phyloP scores from a whole-genome alignment of 345 rosid species.

The Turnera subulata region DNA sequence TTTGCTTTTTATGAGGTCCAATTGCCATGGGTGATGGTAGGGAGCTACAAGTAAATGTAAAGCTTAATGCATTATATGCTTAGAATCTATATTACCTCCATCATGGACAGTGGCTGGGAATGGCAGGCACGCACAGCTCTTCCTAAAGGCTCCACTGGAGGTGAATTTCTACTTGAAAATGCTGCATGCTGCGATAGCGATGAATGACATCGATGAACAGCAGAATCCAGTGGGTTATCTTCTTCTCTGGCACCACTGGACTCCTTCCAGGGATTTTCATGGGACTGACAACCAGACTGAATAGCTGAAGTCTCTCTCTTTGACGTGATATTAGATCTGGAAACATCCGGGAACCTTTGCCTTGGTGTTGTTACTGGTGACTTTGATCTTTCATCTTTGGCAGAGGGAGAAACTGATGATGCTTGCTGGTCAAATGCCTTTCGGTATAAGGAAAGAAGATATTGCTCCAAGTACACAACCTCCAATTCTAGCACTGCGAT shows the following conservation, averaged over 20 bases:
- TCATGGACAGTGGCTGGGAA: conserved; percentile 75
- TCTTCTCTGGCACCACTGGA: conserved; percentile 28
- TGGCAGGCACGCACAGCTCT: conserved; percentile 68
- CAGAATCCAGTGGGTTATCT: conserved; percentile 43
- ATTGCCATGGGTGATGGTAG: neutral
- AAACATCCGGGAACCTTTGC: conserved; percentile 36
- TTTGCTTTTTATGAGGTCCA: conserved; percentile 7
- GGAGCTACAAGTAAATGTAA: neutral
- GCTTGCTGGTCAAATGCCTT: conserved; percentile 75
- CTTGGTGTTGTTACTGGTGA: conserved; percentile 36
- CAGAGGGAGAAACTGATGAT: conserved; percentile 45
- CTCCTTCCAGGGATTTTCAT: conserved; percentile 33
- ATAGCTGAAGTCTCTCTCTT: conserved; percentile 38
- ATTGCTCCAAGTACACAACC: conserved; percentile 81
- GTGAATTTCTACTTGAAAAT: conserved; percentile 44
- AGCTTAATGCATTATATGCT: neutral
- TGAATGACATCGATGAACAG: conserved; percentile 80
- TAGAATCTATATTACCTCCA: conserved; percentile 49
- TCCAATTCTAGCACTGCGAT: conserved; percentile 85
- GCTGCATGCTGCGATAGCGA: conserved; percentile 65
- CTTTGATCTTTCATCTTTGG: conserved; percentile 43
- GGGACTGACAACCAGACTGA: conserved; percentile 35
- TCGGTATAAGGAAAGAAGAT: conserved; percentile 83
- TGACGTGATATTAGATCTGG: conserved; percentile 34
- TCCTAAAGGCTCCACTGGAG: conserved; percentile 48